Conservation (phyloP, 2,329 filamentous ascomycete genomes). For the Trichoderma sp. region DNA sequence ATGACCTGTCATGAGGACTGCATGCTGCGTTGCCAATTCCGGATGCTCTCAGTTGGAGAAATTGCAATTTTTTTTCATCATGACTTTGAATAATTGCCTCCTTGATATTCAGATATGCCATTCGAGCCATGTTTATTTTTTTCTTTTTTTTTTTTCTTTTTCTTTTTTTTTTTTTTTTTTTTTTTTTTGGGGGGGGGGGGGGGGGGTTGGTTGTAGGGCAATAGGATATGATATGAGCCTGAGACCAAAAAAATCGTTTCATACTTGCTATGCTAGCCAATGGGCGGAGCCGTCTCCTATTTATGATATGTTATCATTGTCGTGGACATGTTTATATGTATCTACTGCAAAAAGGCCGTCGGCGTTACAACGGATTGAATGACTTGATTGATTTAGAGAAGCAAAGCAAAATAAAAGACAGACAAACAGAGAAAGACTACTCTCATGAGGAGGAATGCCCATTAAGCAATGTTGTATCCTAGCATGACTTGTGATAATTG, state of each 20-base stretch:
- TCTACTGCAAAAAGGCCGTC: constrained; percentile 4
- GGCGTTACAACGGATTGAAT: constrained; percentile 15
- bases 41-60: no score
- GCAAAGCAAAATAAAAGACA: not conserved
- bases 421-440: not conserved
- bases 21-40: no score
- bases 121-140: not conserved
- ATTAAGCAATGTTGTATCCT: not conserved
- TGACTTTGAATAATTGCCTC: not conserved
- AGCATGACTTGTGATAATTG: not conserved
- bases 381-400: not conserved
- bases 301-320: not conserved
- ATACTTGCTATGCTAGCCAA: not conserved
- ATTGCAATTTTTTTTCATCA: constrained; percentile 26
- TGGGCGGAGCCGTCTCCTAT: constrained; percentile 4
- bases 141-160: not conserved
- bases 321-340: not conserved
- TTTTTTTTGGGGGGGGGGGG: no score
- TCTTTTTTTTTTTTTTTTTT: not conserved
- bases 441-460: not conserved
- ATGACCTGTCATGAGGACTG: not conserved
- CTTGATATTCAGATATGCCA: not conserved
- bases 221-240: constrained; percentile 14
- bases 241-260: not conserved
- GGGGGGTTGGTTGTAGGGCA: not conserved